Evolutionary conservation across 805 yeast species (phyloP).

Genomic region (Candida ortonii): DNA sequence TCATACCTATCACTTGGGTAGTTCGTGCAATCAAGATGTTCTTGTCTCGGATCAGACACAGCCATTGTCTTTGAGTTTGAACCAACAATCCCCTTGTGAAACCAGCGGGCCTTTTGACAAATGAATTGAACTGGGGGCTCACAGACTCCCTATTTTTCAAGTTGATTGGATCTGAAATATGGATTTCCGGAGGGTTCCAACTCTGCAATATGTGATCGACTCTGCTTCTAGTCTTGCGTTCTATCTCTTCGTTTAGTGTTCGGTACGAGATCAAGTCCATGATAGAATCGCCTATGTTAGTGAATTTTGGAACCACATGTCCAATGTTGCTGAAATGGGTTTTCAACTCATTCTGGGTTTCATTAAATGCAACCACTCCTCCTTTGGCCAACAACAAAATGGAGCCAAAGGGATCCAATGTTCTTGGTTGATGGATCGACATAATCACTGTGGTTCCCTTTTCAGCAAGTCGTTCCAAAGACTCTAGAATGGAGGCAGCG

Average conservation of each 20-base stretch:
- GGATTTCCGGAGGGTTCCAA: slow-evolving; percentile 33
- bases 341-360: slow-evolving; percentile 45
- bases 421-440: slow-evolving; percentile 83
- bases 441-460: slow-evolving; percentile 64
- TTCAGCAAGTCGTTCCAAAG: slow-evolving; percentile 55
- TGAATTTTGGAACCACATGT: slow-evolving; percentile 53
- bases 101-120: slow-evolving; percentile 30
- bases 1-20: slow-evolving; percentile 62
- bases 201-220: slow-evolving; percentile 37
- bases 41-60: slow-evolving; percentile 46
- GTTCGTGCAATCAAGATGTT: slow-evolving; percentile 65
- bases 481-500: slow-evolving; percentile 61
- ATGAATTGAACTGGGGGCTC: slow-evolving; percentile 26
- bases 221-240: slow-evolving; percentile 37
- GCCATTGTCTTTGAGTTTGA: slow-evolving; percentile 36
- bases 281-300: slow-evolving; percentile 72
- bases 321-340: slow-evolving; percentile 49
- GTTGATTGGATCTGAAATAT: not conserved
- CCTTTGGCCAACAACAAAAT: slow-evolving; percentile 72
- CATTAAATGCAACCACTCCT: slow-evolving; percentile 68
- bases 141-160: slow-evolving; percentile 19
- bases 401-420: slow-evolving; percentile 64
- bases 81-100: slow-evolving; percentile 36
- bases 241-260: slow-evolving; percentile 42
- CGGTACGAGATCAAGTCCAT: slow-evolving; percentile 67